A percentile compares a stretch with the other conserved stretches of the same genome.
These are phyloP conservation scores for Waitea zeae DNA, from an alignment of 1,284 basidiomycete species.

Conservation along the genomic window DNA sequence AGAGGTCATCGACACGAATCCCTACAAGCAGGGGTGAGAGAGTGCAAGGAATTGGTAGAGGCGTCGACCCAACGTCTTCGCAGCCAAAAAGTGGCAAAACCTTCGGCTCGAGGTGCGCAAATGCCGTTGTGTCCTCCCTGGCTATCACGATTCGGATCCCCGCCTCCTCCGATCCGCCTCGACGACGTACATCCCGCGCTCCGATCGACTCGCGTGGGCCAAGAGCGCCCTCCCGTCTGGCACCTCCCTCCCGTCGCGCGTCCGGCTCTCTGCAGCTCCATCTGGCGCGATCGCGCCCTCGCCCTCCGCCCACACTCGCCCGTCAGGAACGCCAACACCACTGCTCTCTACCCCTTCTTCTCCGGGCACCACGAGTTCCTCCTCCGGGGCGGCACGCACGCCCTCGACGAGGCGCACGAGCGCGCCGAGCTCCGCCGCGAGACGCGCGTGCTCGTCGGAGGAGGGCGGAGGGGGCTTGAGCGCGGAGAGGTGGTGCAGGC, in stretches of 20 bases:
- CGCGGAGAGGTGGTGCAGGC: conserved; percentile 52
- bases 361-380: conserved; percentile 32
- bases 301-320: conserved; percentile 23
- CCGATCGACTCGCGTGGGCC: conserved; percentile 27
- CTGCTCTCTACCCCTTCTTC: conserved; percentile 6
- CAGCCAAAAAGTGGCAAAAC: too few species aligned
- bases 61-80: too few species aligned
- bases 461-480: conserved; percentile 41
- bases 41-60: too few species aligned
- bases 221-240: conserved; percentile 32
- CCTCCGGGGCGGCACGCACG: too few species aligned
- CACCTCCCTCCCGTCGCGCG: conserved; percentile 12
- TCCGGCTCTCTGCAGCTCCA: conserved; percentile 5
- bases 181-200: conserved; percentile 25
- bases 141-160: too few species aligned
- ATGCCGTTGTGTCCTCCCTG: too few species aligned
- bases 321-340: conserved; percentile 32
- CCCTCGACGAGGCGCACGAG: conserved; percentile 62
- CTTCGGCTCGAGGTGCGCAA: too few species aligned
- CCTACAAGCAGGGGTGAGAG: too few species aligned
- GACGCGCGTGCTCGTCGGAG: conserved; percentile 25
- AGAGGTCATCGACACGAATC: too few species aligned
- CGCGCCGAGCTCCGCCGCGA: conserved; percentile 45
- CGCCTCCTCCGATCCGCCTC: conserved; percentile 26
- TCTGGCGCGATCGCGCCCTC: conserved; percentile 17